Conservation (phyloP, 352 stramenopile genomes). For the Elongisporangium anandrum region DNA sequence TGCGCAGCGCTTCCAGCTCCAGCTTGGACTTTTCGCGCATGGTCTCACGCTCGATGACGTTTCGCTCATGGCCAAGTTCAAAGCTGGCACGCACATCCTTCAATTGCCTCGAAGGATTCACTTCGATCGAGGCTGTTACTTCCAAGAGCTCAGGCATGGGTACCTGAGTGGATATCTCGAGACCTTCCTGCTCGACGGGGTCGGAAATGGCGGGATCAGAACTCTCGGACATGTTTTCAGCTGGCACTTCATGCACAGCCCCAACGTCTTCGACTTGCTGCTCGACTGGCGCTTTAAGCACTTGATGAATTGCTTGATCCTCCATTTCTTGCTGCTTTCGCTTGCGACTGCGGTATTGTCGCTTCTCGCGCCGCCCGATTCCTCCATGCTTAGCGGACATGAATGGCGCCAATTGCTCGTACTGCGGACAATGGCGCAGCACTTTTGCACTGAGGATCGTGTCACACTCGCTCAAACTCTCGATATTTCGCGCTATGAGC, state of each 20-base stretch:
- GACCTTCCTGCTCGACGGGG: background rate
- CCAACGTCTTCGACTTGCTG: background rate
- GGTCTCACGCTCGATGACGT: background rate
- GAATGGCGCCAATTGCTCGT: background rate
- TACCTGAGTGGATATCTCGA: background rate
- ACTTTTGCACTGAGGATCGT: background rate
- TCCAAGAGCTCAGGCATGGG: background rate
- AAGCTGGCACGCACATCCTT: background rate
- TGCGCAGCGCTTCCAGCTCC: background rate
- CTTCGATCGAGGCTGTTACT: background rate
- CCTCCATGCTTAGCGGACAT: background rate
- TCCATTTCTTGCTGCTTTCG: background rate
- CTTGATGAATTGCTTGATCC: background rate
- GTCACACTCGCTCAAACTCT: background rate
- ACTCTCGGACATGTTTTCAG: background rate
- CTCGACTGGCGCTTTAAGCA: too few relatives aligned
- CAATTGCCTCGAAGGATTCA: background rate
- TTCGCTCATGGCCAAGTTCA: background rate
- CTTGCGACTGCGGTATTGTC: background rate
- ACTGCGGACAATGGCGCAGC: background rate
- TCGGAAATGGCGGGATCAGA: background rate
- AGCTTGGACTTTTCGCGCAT: background rate
- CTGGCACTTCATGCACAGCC: background rate
- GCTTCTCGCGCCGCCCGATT: background rate
- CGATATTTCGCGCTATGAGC: background rate